Conservation (phyloP, 192 early-diverging fungal species). For the Podila clonocystis region DNA sequence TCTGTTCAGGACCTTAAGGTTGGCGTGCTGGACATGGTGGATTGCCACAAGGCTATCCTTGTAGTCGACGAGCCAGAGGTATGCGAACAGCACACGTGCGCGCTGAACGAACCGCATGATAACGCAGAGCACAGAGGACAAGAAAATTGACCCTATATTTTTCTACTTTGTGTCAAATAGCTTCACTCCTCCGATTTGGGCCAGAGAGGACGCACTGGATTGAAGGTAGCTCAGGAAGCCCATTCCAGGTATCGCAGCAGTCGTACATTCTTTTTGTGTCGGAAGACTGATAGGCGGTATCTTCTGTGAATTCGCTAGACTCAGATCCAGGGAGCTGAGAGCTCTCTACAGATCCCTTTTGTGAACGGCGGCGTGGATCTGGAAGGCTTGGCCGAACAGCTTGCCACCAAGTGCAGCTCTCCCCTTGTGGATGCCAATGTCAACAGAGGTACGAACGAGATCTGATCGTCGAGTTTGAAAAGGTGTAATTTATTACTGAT, state of each 20-base stretch:
- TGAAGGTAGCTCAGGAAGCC: slow-evolving; percentile 32
- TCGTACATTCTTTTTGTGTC: not conserved
- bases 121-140: not conserved
- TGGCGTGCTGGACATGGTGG: slow-evolving; percentile 30
- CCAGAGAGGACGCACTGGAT: slow-evolving; percentile 20
- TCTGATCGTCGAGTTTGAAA: too few species aligned
- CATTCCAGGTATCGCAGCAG: not conserved
- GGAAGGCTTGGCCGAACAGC: slow-evolving; percentile 23
- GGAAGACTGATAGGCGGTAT: not conserved
- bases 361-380: slow-evolving; percentile 38
- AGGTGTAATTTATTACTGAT: too few species aligned
- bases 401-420: slow-evolving; percentile 34
- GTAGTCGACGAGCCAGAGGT: slow-evolving; percentile 47
- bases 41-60: slow-evolving; percentile 46
- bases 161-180: slow-evolving; percentile 7
- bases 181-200: slow-evolving; percentile 43
- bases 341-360: slow-evolving; percentile 44
- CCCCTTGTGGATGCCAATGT: slow-evolving; percentile 12
- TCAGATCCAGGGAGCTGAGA: slow-evolving; percentile 31
- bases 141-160: not conserved
- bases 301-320: slow-evolving; percentile 11
- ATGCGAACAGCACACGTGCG: not conserved
- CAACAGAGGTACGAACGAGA: slow-evolving; percentile 2
- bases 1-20: slow-evolving; percentile 35
- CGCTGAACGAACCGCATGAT: not conserved